Evolutionary conservation across 441 rosid genomes (phyloP), one percentile per base, ranked within the genome.

Genomic region (Jatropha podagrica): DNA sequence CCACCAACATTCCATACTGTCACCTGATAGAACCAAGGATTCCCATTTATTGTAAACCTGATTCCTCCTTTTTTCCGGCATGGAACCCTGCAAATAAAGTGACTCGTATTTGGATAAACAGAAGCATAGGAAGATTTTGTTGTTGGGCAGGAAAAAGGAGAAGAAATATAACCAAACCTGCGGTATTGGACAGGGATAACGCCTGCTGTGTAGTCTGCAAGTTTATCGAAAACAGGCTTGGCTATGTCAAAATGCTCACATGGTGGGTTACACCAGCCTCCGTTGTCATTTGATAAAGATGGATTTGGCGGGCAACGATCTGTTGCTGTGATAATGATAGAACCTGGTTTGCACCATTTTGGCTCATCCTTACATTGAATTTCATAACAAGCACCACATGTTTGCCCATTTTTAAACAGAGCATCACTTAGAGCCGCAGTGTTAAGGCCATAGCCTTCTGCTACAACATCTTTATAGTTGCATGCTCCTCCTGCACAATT

Each of bases 221-320:
- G 68, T 41, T 74, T 70, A 54, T 5, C 20, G 68, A 81, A 90
- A 12, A 65, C 82, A 2, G 85, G 88, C 75, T 81, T 81, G 79
- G 92, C 85, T 12, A 90, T 52, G 66, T 90, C 92, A 55, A 90
- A 90, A 84, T 90, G 94, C 73, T 84, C 79, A 0, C 74, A 76
- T 5, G 92, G 88, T 2, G 79, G 73, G 65, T 85, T 77, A 86
- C 93, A 89, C 93, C 91, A 89, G 12, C 90, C 90, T 0, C 85
- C 91, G 11, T 75, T 74, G 71, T 84, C 78, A 61, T 68, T 69
- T 1, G 88, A 63, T 20, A 42, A 76, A n/a, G 69, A 27, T 46
- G 80, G 79, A 38, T 83, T 86, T 18, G 90, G 88, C 0, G 93
- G 93, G 81, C 93, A 89, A 32, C 59, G 79, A 75, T 89, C 83